phyloP scores from a whole-genome alignment of 129 eudicot genomes.

The Pseudognaphalium luteoalbum region DNA sequence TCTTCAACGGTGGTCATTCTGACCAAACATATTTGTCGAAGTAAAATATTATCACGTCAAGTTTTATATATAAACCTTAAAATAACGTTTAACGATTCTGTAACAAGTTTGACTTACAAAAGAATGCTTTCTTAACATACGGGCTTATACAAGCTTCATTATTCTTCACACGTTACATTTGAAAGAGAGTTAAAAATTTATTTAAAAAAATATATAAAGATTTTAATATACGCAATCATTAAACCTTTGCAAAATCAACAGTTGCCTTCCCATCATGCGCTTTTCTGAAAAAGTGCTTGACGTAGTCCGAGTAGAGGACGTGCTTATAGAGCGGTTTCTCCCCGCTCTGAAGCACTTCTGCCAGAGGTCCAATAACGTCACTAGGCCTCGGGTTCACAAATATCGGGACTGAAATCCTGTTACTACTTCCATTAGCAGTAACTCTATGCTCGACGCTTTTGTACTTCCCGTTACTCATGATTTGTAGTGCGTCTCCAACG shows the following conservation, averaged over 20 bases:
- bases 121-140: too few species aligned
- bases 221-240: not conserved
- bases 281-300: not conserved
- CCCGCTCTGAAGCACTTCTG: not conserved
- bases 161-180: too few species aligned
- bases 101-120: too few species aligned
- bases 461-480: not conserved
- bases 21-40: too few species aligned
- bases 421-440: not conserved
- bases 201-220: too few species aligned
- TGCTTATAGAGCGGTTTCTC: not conserved
- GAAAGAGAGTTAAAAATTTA: too few species aligned
- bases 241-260: not conserved
- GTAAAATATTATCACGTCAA: too few species aligned
- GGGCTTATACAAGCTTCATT: too few species aligned
- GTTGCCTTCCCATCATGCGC: constrained; percentile 1
- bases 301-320: not conserved
- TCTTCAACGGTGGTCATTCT: too few species aligned
- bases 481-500: not conserved
- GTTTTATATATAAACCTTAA: too few species aligned
- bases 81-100: too few species aligned
- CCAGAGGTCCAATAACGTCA: not conserved
- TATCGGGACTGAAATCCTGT: not conserved
- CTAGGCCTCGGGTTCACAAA: too few species aligned
- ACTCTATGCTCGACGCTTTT: not conserved